A percentile compares a stretch with the other conserved stretches of the same genome.
Evolutionary conservation across 2,329 filamentous ascomycete genomes (phyloP).

Genomic region (Pezicula neosporulosa): DNA sequence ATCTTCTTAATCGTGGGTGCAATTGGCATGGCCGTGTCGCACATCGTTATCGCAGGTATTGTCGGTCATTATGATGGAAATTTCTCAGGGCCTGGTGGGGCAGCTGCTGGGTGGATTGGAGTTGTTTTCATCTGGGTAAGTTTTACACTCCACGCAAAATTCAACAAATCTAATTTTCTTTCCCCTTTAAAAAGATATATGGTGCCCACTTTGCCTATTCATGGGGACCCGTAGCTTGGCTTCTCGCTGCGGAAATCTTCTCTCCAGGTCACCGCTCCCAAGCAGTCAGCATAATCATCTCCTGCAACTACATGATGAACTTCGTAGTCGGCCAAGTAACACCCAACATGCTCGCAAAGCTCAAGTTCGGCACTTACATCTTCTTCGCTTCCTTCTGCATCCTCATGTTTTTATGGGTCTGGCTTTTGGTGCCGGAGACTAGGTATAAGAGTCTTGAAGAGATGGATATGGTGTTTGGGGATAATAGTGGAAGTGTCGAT

Average conservation of each 20-base stretch:
- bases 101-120: conserved; percentile 31
- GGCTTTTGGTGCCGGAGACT: conserved; percentile 40
- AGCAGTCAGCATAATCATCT: conserved; percentile 27
- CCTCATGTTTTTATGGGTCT: conserved; percentile 34
- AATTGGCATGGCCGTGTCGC: conserved; percentile 52
- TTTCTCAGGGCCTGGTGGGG: background rate
- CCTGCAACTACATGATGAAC: conserved; percentile 7
- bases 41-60: conserved; percentile 67
- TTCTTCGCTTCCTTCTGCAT: conserved; percentile 40
- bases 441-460: conserved; percentile 40
- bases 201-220: conserved; percentile 15
- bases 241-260: conserved; percentile 69
- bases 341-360: conserved; percentile 33
- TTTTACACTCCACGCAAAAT: too few species aligned
- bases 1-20: conserved; percentile 58
- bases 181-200: conserved; percentile 17
- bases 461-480: conserved; percentile 36
- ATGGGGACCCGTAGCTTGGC: conserved; percentile 59
- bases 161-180: background rate
- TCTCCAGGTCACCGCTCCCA: conserved; percentile 35
- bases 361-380: conserved; percentile 40
- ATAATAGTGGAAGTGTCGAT: background rate
- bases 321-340: conserved; percentile 22
- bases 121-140: conserved; percentile 24
- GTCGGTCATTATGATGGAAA: conserved; percentile 30